Percentiles rank a stretch among this genome's conserved stretches.
Evolutionary conservation across 495 filamentous ascomycete species (phyloP).

Genomic region (Aspergillus homomorphus): DNA sequence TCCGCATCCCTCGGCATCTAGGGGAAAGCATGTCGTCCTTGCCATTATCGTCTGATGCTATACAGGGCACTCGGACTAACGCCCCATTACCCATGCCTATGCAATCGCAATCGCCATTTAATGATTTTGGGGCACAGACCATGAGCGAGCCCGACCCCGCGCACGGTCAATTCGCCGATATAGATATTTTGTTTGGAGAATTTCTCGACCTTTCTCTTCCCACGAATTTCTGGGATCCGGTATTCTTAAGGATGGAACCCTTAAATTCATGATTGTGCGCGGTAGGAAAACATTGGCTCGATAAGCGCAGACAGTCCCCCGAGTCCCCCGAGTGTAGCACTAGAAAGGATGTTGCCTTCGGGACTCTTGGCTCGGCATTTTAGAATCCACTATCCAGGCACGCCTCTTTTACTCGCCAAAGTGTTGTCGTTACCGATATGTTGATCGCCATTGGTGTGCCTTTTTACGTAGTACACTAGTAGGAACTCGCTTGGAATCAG

Average conservation of each 20-base stretch:
- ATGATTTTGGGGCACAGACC: slow-evolving; percentile 3
- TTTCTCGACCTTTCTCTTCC: slow-evolving; percentile 42
- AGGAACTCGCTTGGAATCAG: too few species aligned
- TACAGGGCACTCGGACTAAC: neutral
- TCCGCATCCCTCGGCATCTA: neutral
- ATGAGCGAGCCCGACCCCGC: slow-evolving; percentile 13
- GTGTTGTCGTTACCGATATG: neutral
- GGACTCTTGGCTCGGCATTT: neutral
- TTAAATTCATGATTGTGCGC: slow-evolving; percentile 5
- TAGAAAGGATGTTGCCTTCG: neutral
- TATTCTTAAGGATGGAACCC: slow-evolving; percentile 25
- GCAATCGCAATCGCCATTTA: neutral
- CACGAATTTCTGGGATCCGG: slow-evolving; percentile 44
- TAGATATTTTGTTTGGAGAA: slow-evolving; percentile 41
- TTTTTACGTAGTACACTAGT: too few species aligned
- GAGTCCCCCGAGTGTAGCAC: too few species aligned
- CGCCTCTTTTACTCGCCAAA: neutral
- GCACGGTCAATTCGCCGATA: slow-evolving; percentile 31
- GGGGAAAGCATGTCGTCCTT: neutral
- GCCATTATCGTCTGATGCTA: neutral
- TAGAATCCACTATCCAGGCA: neutral
- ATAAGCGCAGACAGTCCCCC: too few species aligned
- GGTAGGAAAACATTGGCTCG: neutral
- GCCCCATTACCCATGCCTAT: neutral
- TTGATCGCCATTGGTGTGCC: neutral